Evolutionary conservation across 192 early-diverging fungal species (phyloP).

Genomic region (Umbelopsis ramanniana): DNA sequence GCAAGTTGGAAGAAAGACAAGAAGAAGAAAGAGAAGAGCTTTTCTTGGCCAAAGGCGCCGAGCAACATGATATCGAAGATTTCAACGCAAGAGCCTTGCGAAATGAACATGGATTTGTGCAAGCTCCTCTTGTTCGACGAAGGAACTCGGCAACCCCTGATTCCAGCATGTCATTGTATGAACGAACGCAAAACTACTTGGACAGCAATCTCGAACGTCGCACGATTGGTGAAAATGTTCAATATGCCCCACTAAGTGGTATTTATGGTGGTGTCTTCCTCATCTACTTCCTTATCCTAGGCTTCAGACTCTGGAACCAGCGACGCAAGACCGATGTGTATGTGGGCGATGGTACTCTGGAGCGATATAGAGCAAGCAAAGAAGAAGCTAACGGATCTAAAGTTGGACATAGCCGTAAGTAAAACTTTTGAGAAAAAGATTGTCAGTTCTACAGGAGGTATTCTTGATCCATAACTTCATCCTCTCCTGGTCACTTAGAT

Average conservation of each 20-base stretch:
- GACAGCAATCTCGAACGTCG: conserved; percentile 7
- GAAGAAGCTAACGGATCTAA: background rate
- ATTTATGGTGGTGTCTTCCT: conserved; percentile 21
- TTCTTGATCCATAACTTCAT: background rate
- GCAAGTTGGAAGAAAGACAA: conserved; percentile 25
- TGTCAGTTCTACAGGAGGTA: background rate
- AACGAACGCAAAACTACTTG: conserved; percentile 22
- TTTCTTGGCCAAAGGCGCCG: conserved; percentile 13
- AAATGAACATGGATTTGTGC: conserved; percentile 6
- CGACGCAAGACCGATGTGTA: conserved; percentile 22
- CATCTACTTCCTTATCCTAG: conserved; percentile 19
- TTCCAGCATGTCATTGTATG: background rate
- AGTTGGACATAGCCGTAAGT: conserved; percentile 1
- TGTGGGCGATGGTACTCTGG: conserved; percentile 26
- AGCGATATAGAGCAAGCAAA: conserved; percentile 10
- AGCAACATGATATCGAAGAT: conserved; percentile 15
- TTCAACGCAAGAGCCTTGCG: conserved; percentile 19
- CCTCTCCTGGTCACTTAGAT: background rate
- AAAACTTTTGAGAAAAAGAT: background rate
- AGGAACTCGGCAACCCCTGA: background rate
- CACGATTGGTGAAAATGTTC: conserved; percentile 9
- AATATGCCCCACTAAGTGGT: conserved; percentile 21
- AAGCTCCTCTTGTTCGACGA: conserved; percentile 1
- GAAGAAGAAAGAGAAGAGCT: conserved; percentile 22
- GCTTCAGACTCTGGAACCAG: conserved; percentile 21